Evolutionary conservation across 345 rosid species (phyloP).

Genomic region (Syzygium aqueum): DNA sequence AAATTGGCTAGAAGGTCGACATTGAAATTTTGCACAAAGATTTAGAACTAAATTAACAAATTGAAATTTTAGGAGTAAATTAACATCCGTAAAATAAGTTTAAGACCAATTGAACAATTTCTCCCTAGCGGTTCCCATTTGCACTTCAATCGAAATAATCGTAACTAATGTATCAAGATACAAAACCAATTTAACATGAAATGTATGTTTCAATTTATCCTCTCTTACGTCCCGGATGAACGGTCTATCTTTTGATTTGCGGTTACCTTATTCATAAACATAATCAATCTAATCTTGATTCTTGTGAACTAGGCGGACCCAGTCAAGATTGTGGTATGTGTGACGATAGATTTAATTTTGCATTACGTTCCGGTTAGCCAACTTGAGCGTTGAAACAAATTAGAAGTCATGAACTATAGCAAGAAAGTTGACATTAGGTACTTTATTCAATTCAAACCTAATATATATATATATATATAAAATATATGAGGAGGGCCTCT

Average conservation of each 20-base stretch:
- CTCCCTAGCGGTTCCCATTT: fast-evolving
- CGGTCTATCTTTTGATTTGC: background rate
- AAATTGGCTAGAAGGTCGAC: fast-evolving
- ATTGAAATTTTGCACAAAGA: fast-evolving
- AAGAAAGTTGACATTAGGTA: background rate
- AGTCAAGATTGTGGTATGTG: background rate
- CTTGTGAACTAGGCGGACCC: fast-evolving
- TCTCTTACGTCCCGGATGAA: background rate
- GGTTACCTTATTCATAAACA: background rate
- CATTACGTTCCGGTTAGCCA: background rate
- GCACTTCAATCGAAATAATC: background rate
- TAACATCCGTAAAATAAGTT: fast-evolving
- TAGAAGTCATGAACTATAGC: background rate
- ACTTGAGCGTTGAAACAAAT: background rate
- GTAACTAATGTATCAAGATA: background rate
- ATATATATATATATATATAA: too few species aligned
- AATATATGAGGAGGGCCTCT: background rate
- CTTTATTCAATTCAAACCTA: background rate
- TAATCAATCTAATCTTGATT: background rate
- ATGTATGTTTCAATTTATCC: background rate
- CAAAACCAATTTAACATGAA: background rate
- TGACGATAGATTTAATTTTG: background rate
- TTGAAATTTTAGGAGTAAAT: fast-evolving
- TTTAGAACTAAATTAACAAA: background rate
- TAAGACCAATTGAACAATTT: background rate